Percentiles rank a stretch among this genome's conserved stretches.
These are phyloP conservation scores for Spathaspora sp. DNA, from an alignment of 1,139 yeast species.

Conservation along the genomic window DNA sequence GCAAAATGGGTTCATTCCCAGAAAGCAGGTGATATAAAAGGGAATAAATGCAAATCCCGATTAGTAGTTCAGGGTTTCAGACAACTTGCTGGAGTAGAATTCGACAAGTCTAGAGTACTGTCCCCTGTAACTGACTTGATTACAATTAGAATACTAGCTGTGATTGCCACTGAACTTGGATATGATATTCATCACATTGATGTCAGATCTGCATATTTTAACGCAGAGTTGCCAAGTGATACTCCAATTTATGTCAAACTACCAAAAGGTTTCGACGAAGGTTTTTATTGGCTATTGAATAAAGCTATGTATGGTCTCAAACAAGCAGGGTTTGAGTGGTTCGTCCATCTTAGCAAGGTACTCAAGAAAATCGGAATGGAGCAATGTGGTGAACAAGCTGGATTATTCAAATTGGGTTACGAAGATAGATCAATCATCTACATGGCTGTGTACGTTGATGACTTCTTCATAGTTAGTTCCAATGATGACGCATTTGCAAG, in stretches of 20 bases:
- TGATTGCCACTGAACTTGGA: slow-evolving; percentile 1
- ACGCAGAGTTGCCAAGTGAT: slow-evolving; percentile 1
- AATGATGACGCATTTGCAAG: not conserved
- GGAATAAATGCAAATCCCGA: not conserved
- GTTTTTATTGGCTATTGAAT: slow-evolving; percentile 5
- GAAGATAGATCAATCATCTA: not conserved
- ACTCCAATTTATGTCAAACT: slow-evolving; percentile 1
- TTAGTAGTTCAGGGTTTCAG: slow-evolving; percentile 3
- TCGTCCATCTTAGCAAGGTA: not conserved
- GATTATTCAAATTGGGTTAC: not conserved
- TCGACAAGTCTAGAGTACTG: not conserved
- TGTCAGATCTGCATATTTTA: slow-evolving; percentile 5
- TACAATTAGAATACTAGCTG: slow-evolving; percentile 5
- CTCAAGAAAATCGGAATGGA: slow-evolving; percentile 1
- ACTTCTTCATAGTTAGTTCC: slow-evolving; percentile 1
- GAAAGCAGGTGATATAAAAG: not conserved
- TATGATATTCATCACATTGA: slow-evolving; percentile 5
- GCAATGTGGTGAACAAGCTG: not conserved
- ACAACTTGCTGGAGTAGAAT: slow-evolving; percentile 1
- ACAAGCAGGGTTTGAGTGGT: slow-evolving; percentile 8
- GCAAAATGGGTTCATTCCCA: not conserved
- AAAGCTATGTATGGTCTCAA: slow-evolving; percentile 9
- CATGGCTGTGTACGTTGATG: slow-evolving; percentile 6
- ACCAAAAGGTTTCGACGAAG: not conserved
- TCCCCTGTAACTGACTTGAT: slow-evolving; percentile 4